Percentiles rank a stretch among this genome's conserved stretches.
Conservation (phyloP, 768 basidiomycete genomes). For the Russula virescens region DNA sequence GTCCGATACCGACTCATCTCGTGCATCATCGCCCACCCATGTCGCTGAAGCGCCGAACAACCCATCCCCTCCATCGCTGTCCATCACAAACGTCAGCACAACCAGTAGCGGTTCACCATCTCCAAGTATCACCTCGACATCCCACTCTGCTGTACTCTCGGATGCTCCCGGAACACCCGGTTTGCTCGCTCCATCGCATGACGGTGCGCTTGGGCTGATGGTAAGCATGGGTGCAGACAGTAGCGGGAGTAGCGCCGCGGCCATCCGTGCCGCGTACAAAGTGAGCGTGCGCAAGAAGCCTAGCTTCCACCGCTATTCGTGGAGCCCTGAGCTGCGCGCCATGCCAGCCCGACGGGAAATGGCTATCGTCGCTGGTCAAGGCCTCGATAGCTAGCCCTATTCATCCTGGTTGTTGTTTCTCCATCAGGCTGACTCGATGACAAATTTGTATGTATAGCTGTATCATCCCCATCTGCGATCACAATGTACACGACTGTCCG, state of each 20-base stretch:
- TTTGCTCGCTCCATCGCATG: slow-evolving; percentile 14
- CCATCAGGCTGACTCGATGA: slow-evolving; percentile 7
- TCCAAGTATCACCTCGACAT: slow-evolving; percentile 11
- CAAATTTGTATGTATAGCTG: slow-evolving; percentile 20
- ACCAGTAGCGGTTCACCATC: slow-evolving; percentile 11
- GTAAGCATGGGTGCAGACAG: slow-evolving; percentile 9
- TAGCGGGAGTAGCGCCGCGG: slow-evolving; percentile 32
- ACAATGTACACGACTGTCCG: slow-evolving; percentile 18
- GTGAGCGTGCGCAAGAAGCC: slow-evolving; percentile 43
- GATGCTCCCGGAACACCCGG: slow-evolving; percentile 14
- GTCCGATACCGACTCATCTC: slow-evolving; percentile 25
- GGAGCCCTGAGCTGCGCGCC: slow-evolving; percentile 33
- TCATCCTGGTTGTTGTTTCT: not conserved
- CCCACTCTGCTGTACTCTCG: slow-evolving; percentile 8
- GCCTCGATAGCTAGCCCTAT: slow-evolving; percentile 16
- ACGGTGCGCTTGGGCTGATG: slow-evolving; percentile 18
- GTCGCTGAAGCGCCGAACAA: slow-evolving; percentile 17
- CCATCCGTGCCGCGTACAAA: slow-evolving; percentile 50
- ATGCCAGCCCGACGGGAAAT: slow-evolving; percentile 14
- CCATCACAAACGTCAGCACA: slow-evolving; percentile 4
- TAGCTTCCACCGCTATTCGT: slow-evolving; percentile 47
- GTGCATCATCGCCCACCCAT: slow-evolving; percentile 22
- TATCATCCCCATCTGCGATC: slow-evolving; percentile 18
- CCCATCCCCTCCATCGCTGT: slow-evolving; percentile 19
- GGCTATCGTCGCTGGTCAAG: slow-evolving; percentile 12